A percentile compares a stretch with the other conserved stretches of the same genome.
phyloP scores from a whole-genome alignment of 108 stramenopile genomes.

The Discostella pseudostelligera region DNA sequence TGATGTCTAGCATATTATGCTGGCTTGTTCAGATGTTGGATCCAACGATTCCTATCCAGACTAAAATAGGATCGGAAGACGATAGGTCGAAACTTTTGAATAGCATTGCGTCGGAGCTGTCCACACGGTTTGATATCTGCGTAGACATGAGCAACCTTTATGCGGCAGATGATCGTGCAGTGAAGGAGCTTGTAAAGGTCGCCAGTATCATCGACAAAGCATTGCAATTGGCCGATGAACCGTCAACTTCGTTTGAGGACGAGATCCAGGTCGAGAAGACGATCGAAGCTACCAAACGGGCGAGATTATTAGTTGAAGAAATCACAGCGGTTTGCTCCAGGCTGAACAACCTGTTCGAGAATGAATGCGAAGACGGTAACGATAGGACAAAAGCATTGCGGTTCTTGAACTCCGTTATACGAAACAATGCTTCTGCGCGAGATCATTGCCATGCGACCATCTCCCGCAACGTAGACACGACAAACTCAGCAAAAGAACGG shows the following conservation, averaged over 20 bases:
- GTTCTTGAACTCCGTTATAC: constrained; percentile 25
- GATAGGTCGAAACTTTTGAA: constrained; percentile 80
- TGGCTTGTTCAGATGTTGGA: constrained; percentile 84
- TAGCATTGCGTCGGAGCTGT: constrained; percentile 33
- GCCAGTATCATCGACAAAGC: constrained; percentile 63
- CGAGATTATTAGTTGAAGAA: constrained; percentile 20
- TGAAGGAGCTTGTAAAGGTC: constrained; percentile 72
- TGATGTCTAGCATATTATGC: constrained; percentile 73
- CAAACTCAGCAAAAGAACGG: constrained; percentile 17
- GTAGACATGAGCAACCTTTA: constrained; percentile 78
- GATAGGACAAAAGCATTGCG: constrained; percentile 16
- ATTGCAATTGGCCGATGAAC: constrained; percentile 14
- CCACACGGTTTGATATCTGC: constrained; percentile 47
- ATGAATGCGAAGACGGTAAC: constrained; percentile 20
- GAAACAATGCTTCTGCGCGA: constrained; percentile 1
- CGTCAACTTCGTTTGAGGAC: constrained; percentile 12
- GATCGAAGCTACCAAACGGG: constrained; percentile 8
- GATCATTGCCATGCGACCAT: constrained; percentile 15
- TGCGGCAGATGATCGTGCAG: constrained; percentile 73
- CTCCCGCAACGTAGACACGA: constrained; percentile 20
- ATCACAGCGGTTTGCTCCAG: constrained; percentile 22
- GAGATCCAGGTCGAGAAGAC: neutral
- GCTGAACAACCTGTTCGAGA: constrained; percentile 8
- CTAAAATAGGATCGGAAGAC: constrained; percentile 69
- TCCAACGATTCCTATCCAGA: constrained; percentile 53